These are phyloP conservation scores for Fraxinus ornus DNA, from an alignment of 305 asterid species.

Conservation along the genomic window DNA sequence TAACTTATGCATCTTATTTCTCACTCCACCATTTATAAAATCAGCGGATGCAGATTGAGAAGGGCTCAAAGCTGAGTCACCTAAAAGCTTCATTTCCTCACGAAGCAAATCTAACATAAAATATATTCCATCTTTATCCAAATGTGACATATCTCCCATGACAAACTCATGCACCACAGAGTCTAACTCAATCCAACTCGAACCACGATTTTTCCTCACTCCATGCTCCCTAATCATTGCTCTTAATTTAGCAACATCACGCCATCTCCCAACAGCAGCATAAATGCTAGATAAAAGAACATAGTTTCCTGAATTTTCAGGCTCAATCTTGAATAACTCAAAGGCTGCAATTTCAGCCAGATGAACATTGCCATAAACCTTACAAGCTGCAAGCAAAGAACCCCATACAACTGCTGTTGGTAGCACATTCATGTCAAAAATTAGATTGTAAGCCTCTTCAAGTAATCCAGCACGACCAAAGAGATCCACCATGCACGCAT, in stretches of 20 bases:
- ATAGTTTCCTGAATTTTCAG: conserved; percentile 24
- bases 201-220: conserved; percentile 11
- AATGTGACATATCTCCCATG: conserved; percentile 18
- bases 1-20: neutral
- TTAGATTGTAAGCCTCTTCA: conserved; percentile 15
- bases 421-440: conserved; percentile 3
- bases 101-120: conserved; percentile 2
- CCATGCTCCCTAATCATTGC: conserved; percentile 12
- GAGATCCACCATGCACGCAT: conserved; percentile 25
- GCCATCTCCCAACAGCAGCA: conserved; percentile 20
- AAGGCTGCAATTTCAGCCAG: conserved; percentile 25
- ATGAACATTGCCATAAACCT: conserved; percentile 18
- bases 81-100: conserved; percentile 22
- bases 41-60: neutral
- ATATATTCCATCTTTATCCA: conserved; percentile 4
- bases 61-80: neutral
- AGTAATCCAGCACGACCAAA: conserved; percentile 21
- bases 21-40: neutral
- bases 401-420: conserved; percentile 17
- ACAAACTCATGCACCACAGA: conserved; percentile 24
- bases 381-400: conserved; percentile 20
- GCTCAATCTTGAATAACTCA: conserved; percentile 23
- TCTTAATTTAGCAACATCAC: conserved; percentile 21
- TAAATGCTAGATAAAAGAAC: conserved; percentile 16
- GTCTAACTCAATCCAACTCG: conserved; percentile 26